These are phyloP conservation scores for Penicillium argentinense DNA, from an alignment of 495 filamentous ascomycete genomes.

Conservation along the genomic window DNA sequence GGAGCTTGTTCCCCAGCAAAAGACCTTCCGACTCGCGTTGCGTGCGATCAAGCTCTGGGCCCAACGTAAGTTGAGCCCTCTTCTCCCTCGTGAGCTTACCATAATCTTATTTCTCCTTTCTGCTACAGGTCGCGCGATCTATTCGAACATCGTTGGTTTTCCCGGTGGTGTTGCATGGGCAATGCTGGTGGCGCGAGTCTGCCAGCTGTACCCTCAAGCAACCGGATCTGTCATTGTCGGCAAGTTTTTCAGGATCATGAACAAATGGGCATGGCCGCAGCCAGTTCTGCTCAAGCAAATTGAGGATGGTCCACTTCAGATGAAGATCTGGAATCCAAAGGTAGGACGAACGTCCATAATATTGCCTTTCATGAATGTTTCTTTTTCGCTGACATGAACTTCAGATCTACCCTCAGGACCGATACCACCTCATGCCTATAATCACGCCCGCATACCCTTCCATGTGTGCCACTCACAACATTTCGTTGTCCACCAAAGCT, in stretches of 20 bases:
- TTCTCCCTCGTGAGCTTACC: neutral
- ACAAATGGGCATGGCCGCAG: slow-evolving; percentile 89
- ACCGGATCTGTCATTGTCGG: slow-evolving; percentile 78
- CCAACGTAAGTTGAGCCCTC: slow-evolving; percentile 57
- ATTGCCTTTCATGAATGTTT: too few relatives aligned
- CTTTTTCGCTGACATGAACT: neutral
- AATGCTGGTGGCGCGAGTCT: slow-evolving; percentile 93
- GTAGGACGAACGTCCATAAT: slow-evolving; percentile 51
- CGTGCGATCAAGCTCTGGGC: slow-evolving; percentile 96
- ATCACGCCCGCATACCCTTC: slow-evolving; percentile 95
- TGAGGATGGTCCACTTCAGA: slow-evolving; percentile 75
- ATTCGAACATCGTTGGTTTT: slow-evolving; percentile 93
- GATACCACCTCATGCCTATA: slow-evolving; percentile 90
- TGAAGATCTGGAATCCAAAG: slow-evolving; percentile 93
- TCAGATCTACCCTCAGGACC: slow-evolving; percentile 77
- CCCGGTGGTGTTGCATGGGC: slow-evolving; percentile 98
- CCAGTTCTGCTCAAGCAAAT: slow-evolving; percentile 87
- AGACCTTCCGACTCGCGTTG: slow-evolving; percentile 82
- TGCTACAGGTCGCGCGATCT: slow-evolving; percentile 70
- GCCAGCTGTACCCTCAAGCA: slow-evolving; percentile 95
- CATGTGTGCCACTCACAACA: slow-evolving; percentile 95
- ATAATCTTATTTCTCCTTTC: neutral
- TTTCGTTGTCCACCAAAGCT: slow-evolving; percentile 78
- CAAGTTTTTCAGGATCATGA: slow-evolving; percentile 93
- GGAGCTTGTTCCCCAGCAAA: slow-evolving; percentile 80